Conservation (phyloP, 1,139 yeast species). For the Blastobotrys arbuscula region DNA sequence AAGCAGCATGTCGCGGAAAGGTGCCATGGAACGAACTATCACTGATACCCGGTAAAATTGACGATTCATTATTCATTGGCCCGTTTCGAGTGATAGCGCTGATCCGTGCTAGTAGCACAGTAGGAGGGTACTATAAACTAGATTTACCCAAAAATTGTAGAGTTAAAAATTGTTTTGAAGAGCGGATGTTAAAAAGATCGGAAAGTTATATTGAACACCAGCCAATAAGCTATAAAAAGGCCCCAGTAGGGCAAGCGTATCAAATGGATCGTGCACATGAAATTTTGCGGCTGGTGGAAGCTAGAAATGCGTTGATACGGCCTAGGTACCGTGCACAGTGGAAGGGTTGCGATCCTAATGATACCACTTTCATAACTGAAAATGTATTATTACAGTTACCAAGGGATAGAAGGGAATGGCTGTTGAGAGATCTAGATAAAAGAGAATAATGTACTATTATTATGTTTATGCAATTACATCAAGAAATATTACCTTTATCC, state of each 20-base stretch:
- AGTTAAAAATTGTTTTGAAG: conserved; percentile 12
- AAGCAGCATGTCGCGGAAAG: conserved; percentile 8
- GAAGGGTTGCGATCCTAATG: conserved; percentile 11
- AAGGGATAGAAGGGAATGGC: background rate
- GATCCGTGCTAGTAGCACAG: background rate
- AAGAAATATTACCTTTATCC: no score
- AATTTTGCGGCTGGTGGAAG: conserved; percentile 9
- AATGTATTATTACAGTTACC: conserved; percentile 11
- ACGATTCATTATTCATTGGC: conserved; percentile 12
- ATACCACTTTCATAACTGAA: conserved; percentile 11
- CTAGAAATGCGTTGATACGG: conserved; percentile 5
- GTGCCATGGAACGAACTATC: conserved; percentile 10
- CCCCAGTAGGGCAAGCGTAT: conserved; percentile 10
- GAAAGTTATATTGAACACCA: background rate
- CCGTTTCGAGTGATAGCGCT: conserved; percentile 8
- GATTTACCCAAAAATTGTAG: conserved; percentile 8
- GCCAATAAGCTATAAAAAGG: background rate
- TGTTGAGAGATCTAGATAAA: conserved; percentile 8
- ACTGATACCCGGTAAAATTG: conserved; percentile 1
- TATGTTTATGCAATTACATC: no score
- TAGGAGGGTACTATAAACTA: background rate
- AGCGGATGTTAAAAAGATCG: conserved; percentile 9
- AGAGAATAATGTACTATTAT: no score
- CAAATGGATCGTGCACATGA: conserved; percentile 13
- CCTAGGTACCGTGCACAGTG: conserved; percentile 12